Evolutionary conservation across 129 eudicot genomes (phyloP).

Genomic region (Gnaphalium uliginosum): DNA sequence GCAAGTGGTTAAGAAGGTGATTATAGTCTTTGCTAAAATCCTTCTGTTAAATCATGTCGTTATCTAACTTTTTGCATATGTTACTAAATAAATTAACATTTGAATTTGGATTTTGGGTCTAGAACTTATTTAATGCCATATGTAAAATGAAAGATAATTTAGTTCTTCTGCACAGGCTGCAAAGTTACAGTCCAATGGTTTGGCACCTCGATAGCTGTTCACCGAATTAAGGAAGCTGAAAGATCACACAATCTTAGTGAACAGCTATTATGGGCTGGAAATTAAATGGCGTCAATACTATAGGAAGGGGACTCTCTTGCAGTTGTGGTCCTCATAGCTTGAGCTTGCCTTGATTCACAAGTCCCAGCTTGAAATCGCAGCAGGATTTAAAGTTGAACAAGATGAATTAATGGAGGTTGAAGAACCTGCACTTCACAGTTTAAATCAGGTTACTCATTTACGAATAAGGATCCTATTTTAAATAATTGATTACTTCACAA

Average conservation of each 20-base stretch:
- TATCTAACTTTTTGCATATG: too few species aligned
- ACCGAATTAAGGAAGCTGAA: slow-evolving; percentile 87
- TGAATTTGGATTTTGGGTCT: too few species aligned
- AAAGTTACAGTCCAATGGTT: slow-evolving; percentile 87
- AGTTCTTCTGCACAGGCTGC: slow-evolving; percentile 44
- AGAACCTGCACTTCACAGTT: slow-evolving; percentile 78
- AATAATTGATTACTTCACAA: slow-evolving; percentile 33
- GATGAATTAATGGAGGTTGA: slow-evolving; percentile 71
- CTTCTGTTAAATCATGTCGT: too few species aligned
- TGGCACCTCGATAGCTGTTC: slow-evolving; percentile 90
- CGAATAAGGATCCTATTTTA: background rate
- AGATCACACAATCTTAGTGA: slow-evolving; percentile 86
- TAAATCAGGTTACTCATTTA: slow-evolving; percentile 61
- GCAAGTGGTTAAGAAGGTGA: slow-evolving; percentile 69
- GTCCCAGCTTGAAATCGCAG: slow-evolving; percentile 90
- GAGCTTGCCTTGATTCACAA: slow-evolving; percentile 92
- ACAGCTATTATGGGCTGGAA: slow-evolving; percentile 96
- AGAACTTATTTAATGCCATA: too few species aligned
- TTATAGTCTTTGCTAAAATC: too few species aligned
- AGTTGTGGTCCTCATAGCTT: slow-evolving; percentile 79
- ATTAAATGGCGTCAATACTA: slow-evolving; percentile 88
- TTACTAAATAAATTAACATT: too few species aligned
- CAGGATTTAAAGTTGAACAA: slow-evolving; percentile 74
- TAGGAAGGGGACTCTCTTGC: slow-evolving; percentile 72
- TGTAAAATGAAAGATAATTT: too few species aligned